Conservation (phyloP, 2,329 filamentous ascomycete species). For the Epichloe aotearoae region DNA sequence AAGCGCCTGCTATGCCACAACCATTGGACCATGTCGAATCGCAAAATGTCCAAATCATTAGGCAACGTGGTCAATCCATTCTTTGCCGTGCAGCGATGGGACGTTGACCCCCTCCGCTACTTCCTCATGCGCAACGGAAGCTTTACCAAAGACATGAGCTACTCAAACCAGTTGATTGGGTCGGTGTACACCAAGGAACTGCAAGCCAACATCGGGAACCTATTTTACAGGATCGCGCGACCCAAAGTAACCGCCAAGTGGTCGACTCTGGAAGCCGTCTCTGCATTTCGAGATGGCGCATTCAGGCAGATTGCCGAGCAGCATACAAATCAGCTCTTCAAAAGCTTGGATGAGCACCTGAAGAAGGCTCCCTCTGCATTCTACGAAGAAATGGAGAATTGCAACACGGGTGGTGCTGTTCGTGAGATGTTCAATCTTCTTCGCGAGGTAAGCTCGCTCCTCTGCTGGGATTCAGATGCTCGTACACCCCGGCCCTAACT, state of each 20-base stretch:
- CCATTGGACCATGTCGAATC: constrained; percentile 84
- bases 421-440: constrained; percentile 50
- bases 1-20: constrained; percentile 75
- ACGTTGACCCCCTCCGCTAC: constrained; percentile 76
- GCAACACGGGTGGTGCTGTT: constrained; percentile 53
- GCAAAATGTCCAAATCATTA: constrained; percentile 93
- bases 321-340: constrained; percentile 5
- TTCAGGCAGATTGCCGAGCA: constrained; percentile 10
- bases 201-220: constrained; percentile 66
- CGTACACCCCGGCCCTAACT: too few relatives aligned
- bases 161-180: constrained; percentile 66
- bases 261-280: constrained; percentile 49
- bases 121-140: constrained; percentile 75
- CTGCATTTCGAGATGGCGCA: constrained; percentile 13
- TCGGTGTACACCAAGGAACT: constrained; percentile 68
- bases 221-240: constrained; percentile 57
- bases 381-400: constrained; percentile 43
- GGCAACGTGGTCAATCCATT: constrained; percentile 95
- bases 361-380: constrained; percentile 16
- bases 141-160: constrained; percentile 66
- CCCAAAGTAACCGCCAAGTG: constrained; percentile 43
- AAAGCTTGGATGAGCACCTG: constrained; percentile 16
- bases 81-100: constrained; percentile 79
- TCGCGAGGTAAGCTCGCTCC: constrained; percentile 34
- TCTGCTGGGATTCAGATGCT: too few relatives aligned